Percentiles rank a stretch among this genome's conserved stretches.
Conservation (phyloP, 352 stramenopile genomes). For the Phytopythium chamaehyphon region DNA sequence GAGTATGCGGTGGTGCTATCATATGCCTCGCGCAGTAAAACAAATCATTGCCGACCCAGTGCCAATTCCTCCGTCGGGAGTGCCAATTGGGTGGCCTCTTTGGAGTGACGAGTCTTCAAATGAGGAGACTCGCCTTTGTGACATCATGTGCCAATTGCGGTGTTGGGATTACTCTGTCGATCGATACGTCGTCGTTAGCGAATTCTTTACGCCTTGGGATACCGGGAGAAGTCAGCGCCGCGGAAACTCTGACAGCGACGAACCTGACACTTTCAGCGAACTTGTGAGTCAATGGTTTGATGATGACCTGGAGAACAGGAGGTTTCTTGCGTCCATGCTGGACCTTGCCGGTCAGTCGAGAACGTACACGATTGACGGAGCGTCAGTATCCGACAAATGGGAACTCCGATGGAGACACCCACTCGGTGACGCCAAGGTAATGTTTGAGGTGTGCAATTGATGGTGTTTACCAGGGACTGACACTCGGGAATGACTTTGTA, state of each 20-base stretch:
- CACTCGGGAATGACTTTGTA: no score
- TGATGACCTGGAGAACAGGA: slow-evolving; percentile 44
- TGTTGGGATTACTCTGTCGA: slow-evolving; percentile 57
- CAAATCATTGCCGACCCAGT: slow-evolving; percentile 53
- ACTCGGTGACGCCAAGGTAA: slow-evolving; percentile 47
- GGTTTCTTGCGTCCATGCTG: slow-evolving; percentile 35
- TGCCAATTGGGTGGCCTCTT: slow-evolving; percentile 56
- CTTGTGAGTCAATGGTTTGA: slow-evolving; percentile 75
- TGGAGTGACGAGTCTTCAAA: slow-evolving; percentile 39
- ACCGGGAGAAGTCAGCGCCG: slow-evolving; percentile 1
- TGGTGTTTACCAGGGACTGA: no score
- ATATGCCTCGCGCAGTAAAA: slow-evolving; percentile 51
- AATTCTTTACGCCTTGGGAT: slow-evolving; percentile 82
- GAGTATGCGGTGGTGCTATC: slow-evolving; percentile 79
- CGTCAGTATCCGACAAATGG: slow-evolving; percentile 62
- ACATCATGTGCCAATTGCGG: slow-evolving; percentile 70
- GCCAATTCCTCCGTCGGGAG: slow-evolving; percentile 49
- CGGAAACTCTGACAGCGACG: slow-evolving; percentile 17
- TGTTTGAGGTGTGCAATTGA: no score
- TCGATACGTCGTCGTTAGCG: slow-evolving; percentile 44
- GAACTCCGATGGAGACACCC: slow-evolving; percentile 72
- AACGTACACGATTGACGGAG: slow-evolving; percentile 23
- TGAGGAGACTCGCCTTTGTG: slow-evolving; percentile 41
- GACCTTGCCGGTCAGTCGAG: slow-evolving; percentile 33
- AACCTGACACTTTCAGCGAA: slow-evolving; percentile 61